Percentiles rank a stretch among this genome's conserved stretches.
These are phyloP conservation scores for Rhizopogon vesiculosus DNA, from an alignment of 768 basidiomycete genomes.

Conservation along the genomic window DNA sequence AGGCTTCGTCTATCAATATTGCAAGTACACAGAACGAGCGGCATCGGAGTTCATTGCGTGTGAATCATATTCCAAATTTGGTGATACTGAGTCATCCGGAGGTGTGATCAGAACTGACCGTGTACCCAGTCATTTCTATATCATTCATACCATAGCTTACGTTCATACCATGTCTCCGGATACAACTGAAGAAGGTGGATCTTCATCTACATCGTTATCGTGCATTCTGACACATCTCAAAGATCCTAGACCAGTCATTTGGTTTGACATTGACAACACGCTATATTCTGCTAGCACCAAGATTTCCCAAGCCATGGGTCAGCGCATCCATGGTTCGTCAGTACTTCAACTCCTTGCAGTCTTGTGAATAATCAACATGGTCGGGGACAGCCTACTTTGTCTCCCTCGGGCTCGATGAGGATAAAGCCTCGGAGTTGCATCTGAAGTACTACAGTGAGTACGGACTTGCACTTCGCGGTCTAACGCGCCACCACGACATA, in stretches of 20 bases:
- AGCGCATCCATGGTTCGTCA: constrained; percentile 65
- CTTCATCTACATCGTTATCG: neutral
- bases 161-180: constrained; percentile 13
- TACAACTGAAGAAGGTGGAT: constrained; percentile 20
- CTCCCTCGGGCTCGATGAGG: constrained; percentile 58
- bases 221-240: constrained; percentile 3
- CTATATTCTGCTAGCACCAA: constrained; percentile 73
- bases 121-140: neutral
- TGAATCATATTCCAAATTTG: constrained; percentile 18
- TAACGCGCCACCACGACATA: constrained; percentile 70
- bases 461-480: constrained; percentile 77
- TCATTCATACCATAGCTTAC: constrained; percentile 8
- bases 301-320: constrained; percentile 76
- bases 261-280: constrained; percentile 88
- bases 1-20: constrained; percentile 15
- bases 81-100: too few species aligned
- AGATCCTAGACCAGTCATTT: constrained; percentile 63
- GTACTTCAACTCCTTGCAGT: neutral
- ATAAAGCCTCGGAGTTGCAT: constrained; percentile 67
- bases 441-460: constrained; percentile 73
- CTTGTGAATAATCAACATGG: neutral
- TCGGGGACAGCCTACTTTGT: constrained; percentile 63
- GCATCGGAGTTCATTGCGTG: constrained; percentile 13
- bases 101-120: too few species aligned
- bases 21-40: neutral